Evolutionary conservation across 768 basidiomycete genomes (phyloP), one percentile per base, ranked within the genome.

Genomic region (Daedaleopsis nitida): DNA sequence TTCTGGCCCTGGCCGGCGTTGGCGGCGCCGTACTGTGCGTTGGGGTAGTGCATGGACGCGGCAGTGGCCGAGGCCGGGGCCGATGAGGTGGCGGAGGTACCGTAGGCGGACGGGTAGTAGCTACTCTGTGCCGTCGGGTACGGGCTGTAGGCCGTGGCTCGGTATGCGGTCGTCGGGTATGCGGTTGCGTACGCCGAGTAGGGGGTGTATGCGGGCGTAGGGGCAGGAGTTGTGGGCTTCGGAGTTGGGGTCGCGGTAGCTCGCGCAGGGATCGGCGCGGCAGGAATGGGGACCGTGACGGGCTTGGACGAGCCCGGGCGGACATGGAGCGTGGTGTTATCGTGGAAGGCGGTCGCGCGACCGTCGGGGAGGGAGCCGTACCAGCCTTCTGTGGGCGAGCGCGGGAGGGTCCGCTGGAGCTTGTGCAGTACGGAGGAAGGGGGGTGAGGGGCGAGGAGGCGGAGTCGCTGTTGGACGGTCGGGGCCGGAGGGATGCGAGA

Each of bases 241-340:
- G 65, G 58, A 21, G 75, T 53, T 1, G 75, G 72, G 38, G 75
- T 72, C 42, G 72, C 65, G 7, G 77, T 55, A 1, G 66, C 54
- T 14, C 58, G 52, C 1, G 83, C 27, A 51, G 63, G 56, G 17
- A 66, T 38, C 48, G 66, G 58, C 8, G 59, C 38, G 16, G 45
- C 35, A 16, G 52, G 44, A 17, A 24, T 24, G 1, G 19, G 10
- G 21, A 49, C 23, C 52, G 35, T 43, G 21, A 21, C 23, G 12
- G 21, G 63, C 47, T 39, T 54, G 44, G 56, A 49, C 39, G 65
- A 69, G 17, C 72, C 69, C 2, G 75, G 72, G 63, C 81, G 81
- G 61, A 91, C 80, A 73, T 86, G 87, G 48, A 92, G 75, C 1
- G 91, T 94, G 4, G 83, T 81, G 69, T 93, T 86, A 71, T 92